These are phyloP conservation scores for Kernera saxatilis DNA, from an alignment of 345 rosid species.

Conservation along the genomic window DNA sequence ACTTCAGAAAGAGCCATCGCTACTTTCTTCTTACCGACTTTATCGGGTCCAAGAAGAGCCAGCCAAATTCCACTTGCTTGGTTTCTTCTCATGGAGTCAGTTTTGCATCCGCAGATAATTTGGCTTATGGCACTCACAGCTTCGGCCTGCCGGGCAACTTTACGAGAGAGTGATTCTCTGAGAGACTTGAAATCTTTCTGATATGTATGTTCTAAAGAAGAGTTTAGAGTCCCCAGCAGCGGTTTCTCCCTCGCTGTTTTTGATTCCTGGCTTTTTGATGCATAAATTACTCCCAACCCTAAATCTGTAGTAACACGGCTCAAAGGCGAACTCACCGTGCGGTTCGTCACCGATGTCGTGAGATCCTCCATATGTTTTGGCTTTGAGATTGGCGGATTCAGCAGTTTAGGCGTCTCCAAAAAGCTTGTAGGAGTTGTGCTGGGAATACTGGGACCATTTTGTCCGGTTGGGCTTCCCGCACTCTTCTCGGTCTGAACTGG, in stretches of 20 bases:
- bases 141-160: slow-evolving; percentile 59
- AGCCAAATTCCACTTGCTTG: slow-evolving; percentile 45
- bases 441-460: neutral
- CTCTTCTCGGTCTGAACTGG: slow-evolving; percentile 6
- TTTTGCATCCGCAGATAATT: slow-evolving; percentile 41
- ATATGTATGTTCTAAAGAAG: slow-evolving; percentile 26
- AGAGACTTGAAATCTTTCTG: slow-evolving; percentile 43
- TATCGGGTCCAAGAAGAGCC: slow-evolving; percentile 67
- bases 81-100: slow-evolving; percentile 28
- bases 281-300: slow-evolving; percentile 46
- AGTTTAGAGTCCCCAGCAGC: slow-evolving; percentile 15
- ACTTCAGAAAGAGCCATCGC: slow-evolving; percentile 56
- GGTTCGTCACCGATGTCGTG: slow-evolving; percentile 22
- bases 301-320: slow-evolving; percentile 54
- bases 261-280: slow-evolving; percentile 35
- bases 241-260: slow-evolving; percentile 25
- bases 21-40: slow-evolving; percentile 52
- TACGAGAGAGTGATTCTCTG: slow-evolving; percentile 38
- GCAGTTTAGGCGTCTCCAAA: slow-evolving; percentile 10
- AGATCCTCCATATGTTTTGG: slow-evolving; percentile 20
- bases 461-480: neutral
- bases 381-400: slow-evolving; percentile 16
- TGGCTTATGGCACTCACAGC: slow-evolving; percentile 46
- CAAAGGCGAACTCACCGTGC: slow-evolving; percentile 13
- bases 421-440: slow-evolving; percentile 11